Conservation (phyloP, 1,139 yeast species). For the Taphrina populina region DNA sequence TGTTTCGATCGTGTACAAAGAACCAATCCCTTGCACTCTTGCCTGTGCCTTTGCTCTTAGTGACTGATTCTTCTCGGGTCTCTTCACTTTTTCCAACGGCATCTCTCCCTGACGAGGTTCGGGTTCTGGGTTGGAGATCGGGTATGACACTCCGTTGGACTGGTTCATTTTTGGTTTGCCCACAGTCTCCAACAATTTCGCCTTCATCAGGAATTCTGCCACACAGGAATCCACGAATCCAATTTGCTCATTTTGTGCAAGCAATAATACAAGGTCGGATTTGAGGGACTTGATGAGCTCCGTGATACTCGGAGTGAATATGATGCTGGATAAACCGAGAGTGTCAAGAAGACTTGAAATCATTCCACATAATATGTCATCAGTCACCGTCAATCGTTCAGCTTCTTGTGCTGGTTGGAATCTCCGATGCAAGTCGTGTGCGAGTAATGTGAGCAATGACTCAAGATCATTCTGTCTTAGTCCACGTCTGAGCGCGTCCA, state of each 20-base stretch:
- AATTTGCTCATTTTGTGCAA: conserved; percentile 5
- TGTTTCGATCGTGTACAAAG: conserved; percentile 26
- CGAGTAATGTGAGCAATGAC: not conserved
- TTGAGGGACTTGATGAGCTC: not conserved
- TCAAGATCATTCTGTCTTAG: not conserved
- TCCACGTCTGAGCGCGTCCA: not conserved
- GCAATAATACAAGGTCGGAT: not conserved
- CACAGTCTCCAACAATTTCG: conserved; percentile 20
- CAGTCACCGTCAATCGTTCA: not conserved
- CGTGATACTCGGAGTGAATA: not conserved
- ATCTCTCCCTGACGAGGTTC: conserved; percentile 10
- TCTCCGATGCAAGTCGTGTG: conserved; percentile 8
- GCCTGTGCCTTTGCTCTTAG: conserved; percentile 20
- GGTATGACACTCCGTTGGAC: conserved; percentile 1
- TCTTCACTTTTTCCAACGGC: conserved; percentile 19
- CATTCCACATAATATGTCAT: conserved; percentile 12
- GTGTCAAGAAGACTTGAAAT: conserved; percentile 14
- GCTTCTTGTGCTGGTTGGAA: not conserved
- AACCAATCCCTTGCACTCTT: conserved; percentile 17
- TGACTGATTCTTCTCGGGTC: not conserved
- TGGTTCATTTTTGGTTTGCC: not conserved
- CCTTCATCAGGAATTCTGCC: conserved; percentile 24
- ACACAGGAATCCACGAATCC: conserved; percentile 5
- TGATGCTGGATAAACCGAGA: conserved; percentile 12
- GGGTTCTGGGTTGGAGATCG: conserved; percentile 24